Evolutionary conservation across 805 yeast genomes (phyloP).

Genomic region (Alloascoidea hylecoeti): DNA sequence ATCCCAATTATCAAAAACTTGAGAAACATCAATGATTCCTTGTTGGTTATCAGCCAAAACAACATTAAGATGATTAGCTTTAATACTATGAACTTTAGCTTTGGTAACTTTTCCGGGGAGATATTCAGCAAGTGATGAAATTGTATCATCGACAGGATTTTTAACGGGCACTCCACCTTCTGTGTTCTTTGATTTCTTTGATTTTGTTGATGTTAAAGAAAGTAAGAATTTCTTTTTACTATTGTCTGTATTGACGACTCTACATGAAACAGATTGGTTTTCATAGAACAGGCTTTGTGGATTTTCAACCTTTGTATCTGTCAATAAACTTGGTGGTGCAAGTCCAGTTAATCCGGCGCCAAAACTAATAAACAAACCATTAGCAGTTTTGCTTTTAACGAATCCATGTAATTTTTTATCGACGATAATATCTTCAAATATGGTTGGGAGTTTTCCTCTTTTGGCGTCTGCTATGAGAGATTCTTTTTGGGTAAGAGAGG

Average conservation of each 20-base stretch:
- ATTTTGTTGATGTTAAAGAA: slow-evolving; percentile 25
- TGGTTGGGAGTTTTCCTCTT: slow-evolving; percentile 35
- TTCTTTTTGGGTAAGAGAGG: slow-evolving; percentile 49
- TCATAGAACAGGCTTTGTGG: slow-evolving; percentile 37
- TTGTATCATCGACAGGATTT: slow-evolving; percentile 47
- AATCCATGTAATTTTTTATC: slow-evolving; percentile 49
- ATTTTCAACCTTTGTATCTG: slow-evolving; percentile 45
- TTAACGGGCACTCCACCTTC: slow-evolving; percentile 15
- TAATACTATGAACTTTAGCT: slow-evolving; percentile 46
- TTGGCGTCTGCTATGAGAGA: slow-evolving; percentile 56
- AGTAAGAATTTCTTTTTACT: slow-evolving; percentile 59
- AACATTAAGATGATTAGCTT: slow-evolving; percentile 62
- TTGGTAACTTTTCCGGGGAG: slow-evolving; percentile 46
- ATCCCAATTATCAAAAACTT: slow-evolving; percentile 37
- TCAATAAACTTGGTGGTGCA: slow-evolving; percentile 46
- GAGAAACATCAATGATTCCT: slow-evolving; percentile 70
- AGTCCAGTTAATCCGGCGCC: slow-evolving; percentile 73
- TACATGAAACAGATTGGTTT: slow-evolving; percentile 61
- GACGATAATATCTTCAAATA: slow-evolving; percentile 41
- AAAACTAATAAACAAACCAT: slow-evolving; percentile 76
- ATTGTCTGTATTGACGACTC: slow-evolving; percentile 53
- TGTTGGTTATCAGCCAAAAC: slow-evolving; percentile 62
- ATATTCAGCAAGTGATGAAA: slow-evolving; percentile 34
- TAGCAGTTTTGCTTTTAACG: slow-evolving; percentile 61
- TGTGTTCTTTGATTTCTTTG: slow-evolving; percentile 12